Evolutionary conservation across 2,329 filamentous ascomycete species (phyloP), one percentile per base, ranked within the genome.

Genomic region (Claviceps sp.): DNA sequence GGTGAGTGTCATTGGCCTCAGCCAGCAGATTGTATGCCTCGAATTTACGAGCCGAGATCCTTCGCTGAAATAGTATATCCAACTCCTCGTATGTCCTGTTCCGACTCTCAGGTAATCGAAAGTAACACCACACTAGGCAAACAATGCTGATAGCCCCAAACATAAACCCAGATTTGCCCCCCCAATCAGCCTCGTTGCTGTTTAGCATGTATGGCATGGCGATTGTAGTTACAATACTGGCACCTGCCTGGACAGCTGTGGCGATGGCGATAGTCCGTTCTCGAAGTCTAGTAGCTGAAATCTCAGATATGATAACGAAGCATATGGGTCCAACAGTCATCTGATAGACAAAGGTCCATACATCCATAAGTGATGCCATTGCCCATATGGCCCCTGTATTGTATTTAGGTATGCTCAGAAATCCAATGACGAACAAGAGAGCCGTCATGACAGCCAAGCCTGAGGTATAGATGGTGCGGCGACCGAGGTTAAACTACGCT

Each of bases 291-390:
- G 65, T 63, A 0, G 67, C 64, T 0, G 67, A 68, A 8, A 69
- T 66, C 52, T 70, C 66, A 30, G 69, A 62, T 2, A 70, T 65
- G 46, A 72, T 61, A 20, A 67, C 69, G 62, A 70, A 72, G 52
- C 65, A 65, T 37, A 72, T 68, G 4, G 70, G 70, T 0, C 70
- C 70, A 30, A 71, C 66, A 1, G 66, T 65, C 61, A 70, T 68
- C 37, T 66, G 66, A 57, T 71, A 72, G 16, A 65, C 55, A 51
- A 68, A 65, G 1, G 70, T 67, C 69, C 70, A 75, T 44, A 71
- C 59, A 48, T 74, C 55, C 47, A 68, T 64, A 8, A 72, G 61
- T 1, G 63, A 60, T 0, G 67, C 66, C 54, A 71, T 67, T 0
- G 63, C 65, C 66, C 67, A 70, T 20, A 69, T 59, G 3, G 62